Evolutionary conservation across 2,329 filamentous ascomycete species (phyloP).

Genomic region (Cercospora nicotianae): DNA sequence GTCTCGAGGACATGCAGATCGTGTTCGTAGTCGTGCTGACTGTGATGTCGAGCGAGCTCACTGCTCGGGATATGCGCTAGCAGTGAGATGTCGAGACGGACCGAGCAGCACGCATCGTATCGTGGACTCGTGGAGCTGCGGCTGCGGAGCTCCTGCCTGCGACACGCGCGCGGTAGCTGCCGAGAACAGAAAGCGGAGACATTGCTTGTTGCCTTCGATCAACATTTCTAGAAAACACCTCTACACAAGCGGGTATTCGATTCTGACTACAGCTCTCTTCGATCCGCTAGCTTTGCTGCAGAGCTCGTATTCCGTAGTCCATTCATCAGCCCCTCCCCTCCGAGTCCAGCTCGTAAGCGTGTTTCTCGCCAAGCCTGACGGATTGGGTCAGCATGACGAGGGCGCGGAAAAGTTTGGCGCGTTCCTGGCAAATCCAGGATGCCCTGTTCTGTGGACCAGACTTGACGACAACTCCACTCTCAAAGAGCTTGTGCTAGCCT

Average conservation of each 20-base stretch:
- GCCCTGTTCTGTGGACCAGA: conserved; percentile 1
- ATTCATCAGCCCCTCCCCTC: background rate
- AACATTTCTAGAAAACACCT: background rate
- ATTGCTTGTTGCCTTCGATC: background rate
- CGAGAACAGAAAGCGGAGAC: background rate
- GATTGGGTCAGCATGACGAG: conserved; percentile 1
- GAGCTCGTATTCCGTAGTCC: background rate
- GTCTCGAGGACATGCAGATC: background rate
- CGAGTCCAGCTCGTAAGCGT: background rate
- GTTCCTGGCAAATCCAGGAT: conserved; percentile 12
- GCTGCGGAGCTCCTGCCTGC: background rate
- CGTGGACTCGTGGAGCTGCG: background rate
- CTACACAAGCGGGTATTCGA: background rate
- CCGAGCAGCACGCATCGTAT: background rate
- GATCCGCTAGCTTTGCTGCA: background rate
- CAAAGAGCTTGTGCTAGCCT: background rate
- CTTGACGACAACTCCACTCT: conserved; percentile 3
- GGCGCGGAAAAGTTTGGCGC: background rate
- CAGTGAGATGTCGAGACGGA: background rate
- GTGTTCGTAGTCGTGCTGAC: background rate
- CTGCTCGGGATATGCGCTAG: background rate
- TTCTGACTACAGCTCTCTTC: background rate
- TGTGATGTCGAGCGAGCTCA: background rate
- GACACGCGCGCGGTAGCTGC: background rate
- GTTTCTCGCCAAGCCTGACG: background rate